Percentiles rank a stretch among this genome's conserved stretches.
phyloP scores from a whole-genome alignment of 176 grass and related monocot species.

The Panicum miliaceum region DNA sequence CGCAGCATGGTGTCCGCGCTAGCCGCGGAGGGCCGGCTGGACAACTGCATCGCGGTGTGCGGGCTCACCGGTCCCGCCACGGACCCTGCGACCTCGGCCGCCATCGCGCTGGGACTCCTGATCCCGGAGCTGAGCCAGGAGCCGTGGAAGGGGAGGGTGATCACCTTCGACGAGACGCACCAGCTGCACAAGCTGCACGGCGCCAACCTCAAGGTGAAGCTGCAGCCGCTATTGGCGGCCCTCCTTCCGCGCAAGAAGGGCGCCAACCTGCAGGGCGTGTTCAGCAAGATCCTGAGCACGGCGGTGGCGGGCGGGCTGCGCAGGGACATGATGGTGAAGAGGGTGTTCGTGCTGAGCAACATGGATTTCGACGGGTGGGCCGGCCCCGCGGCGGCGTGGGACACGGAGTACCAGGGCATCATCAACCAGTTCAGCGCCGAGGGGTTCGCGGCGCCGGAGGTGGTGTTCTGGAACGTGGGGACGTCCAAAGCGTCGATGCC shows the following conservation, averaged over 20 bases:
- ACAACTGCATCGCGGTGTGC: conserved; percentile 75
- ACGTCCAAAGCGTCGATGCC: conserved; percentile 54
- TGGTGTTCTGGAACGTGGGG: conserved; percentile 85
- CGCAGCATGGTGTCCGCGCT: conserved; percentile 17
- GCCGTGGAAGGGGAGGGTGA: conserved; percentile 66
- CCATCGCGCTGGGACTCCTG: conserved; percentile 69
- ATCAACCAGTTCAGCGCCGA: conserved; percentile 30
- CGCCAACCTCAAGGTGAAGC: conserved; percentile 56
- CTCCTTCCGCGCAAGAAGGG: conserved; percentile 45
- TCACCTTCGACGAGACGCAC: conserved; percentile 57
- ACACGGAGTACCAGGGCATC: conserved; percentile 67
- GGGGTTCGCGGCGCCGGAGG: conserved; percentile 58
- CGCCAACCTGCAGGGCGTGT: conserved; percentile 66
- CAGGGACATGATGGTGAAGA: conserved; percentile 70
- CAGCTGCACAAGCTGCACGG: conserved; percentile 58
- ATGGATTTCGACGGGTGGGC: conserved; percentile 61
- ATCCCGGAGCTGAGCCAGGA: conserved; percentile 71
- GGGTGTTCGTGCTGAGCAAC: conserved; percentile 78
- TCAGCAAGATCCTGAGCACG: conserved; percentile 47
- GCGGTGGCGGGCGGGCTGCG: conserved; percentile 55
- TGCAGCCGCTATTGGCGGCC: conserved; percentile 36
- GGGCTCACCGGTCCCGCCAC: conserved; percentile 58
- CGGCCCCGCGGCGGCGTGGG: conserved; percentile 30
- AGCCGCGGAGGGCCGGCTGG: conserved; percentile 42
- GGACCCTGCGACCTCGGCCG: conserved; percentile 36